phyloP scores from a whole-genome alignment of 208 protist species.

The Lotmaria passim region DNA sequence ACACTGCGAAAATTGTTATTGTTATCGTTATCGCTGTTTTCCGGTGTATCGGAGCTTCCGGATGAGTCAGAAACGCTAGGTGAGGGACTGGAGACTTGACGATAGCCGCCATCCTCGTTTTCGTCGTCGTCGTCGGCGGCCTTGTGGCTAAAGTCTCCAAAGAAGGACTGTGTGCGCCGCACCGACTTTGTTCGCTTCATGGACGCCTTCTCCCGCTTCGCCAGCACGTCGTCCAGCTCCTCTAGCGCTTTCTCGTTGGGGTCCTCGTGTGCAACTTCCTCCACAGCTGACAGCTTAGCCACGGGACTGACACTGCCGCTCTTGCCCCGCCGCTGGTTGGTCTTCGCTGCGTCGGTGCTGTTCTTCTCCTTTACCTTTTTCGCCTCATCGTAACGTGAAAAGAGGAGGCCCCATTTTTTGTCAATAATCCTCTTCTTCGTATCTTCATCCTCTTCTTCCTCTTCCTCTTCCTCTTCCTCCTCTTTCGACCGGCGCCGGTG shows the following conservation, averaged over 20 bases:
- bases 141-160: not conserved
- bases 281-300: conserved; percentile 1
- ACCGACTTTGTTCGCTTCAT: conserved; percentile 1
- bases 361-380: not conserved
- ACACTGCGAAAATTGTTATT: not conserved
- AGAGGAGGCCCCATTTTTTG: too few relatives aligned
- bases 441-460: not conserved
- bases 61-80: not conserved
- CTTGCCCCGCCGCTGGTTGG: not conserved
- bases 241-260: conserved; percentile 1
- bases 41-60: not conserved
- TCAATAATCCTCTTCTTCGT: not conserved
- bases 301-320: not conserved
- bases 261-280: not conserved
- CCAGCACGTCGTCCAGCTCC: not conserved
- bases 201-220: not conserved
- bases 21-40: not conserved
- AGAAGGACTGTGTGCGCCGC: conserved; percentile 12
- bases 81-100: not conserved
- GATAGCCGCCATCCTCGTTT: not conserved
- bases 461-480: not conserved
- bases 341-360: not conserved
- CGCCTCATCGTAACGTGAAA: too few relatives aligned
- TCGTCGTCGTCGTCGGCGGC: not conserved
- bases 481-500: conserved; percentile 10